phyloP scores from a whole-genome alignment of 306 rosid species.

The Medicago arabica region DNA sequence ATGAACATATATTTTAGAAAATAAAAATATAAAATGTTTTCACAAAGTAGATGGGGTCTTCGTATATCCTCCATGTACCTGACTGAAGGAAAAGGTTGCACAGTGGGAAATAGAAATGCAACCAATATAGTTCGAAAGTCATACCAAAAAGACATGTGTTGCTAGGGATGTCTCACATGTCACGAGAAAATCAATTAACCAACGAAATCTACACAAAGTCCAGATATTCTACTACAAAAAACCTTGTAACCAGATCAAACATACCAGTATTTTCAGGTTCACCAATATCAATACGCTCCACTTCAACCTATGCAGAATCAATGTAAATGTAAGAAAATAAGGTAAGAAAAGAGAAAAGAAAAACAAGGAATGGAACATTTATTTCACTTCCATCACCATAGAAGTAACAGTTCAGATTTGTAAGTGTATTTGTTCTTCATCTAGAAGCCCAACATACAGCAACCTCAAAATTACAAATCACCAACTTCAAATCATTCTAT shows the following conservation, averaged over 20 bases:
- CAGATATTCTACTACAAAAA: constrained; percentile 15
- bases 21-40: no score
- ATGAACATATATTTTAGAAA: no score
- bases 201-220: constrained; percentile 14
- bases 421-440: constrained; percentile 22
- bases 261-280: constrained; percentile 71
- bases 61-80: neutral
- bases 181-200: constrained; percentile 29
- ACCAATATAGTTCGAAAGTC: neutral
- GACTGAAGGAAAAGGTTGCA: constrained; percentile 3
- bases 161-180: constrained; percentile 3
- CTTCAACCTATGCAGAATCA: constrained; percentile 70
- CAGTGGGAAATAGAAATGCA: neutral
- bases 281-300: constrained; percentile 87
- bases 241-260: constrained; percentile 37
- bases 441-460: constrained; percentile 1
- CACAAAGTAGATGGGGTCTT: neutral
- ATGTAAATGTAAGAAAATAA: constrained; percentile 22
- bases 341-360: constrained; percentile 12
- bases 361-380: constrained; percentile 21
- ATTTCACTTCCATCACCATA: constrained; percentile 17
- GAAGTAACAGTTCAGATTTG: constrained; percentile 14
- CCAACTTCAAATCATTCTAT: constrained; percentile 30
- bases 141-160: neutral
- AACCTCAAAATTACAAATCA: neutral